Base-by-base conservation (phyloP, 768 basidiomycete genomes). In the Amyloporia xantha region DNA sequence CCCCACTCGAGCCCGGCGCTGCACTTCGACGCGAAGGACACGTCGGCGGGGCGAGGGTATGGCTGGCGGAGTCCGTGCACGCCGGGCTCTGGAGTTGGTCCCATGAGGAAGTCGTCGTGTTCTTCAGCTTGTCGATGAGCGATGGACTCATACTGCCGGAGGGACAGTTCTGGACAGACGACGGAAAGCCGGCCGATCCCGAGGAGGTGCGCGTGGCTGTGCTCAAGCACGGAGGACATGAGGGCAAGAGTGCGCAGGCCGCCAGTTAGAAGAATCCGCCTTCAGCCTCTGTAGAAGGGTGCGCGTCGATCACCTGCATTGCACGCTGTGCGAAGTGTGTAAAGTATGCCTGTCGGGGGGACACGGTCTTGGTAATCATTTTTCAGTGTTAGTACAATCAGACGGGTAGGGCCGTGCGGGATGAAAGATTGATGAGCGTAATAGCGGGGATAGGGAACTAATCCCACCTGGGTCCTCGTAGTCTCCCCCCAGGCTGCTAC, bases 401-500 rank as follows among this genome's bases (percentile, higher is more conserved):
- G n/a, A n/a, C n/a, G n/a, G n/a, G n/a, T n/a, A n/a, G n/a, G n/a
- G n/a, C n/a, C n/a, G n/a, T n/a, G n/a, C n/a, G n/a, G n/a, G n/a
- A n/a, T n/a, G n/a, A 26, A 19, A n/a, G n/a, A n/a, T n/a, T n/a
- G n/a, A n/a, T n/a, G n/a, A n/a, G n/a, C 19, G 33, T 12, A 21
- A 35, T 20, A 26, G 23, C 3, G 15, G 19, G 19, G 2, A 57
- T n/a, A n/a, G n/a, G n/a, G n/a, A n/a, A n/a, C n/a, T n/a, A n/a
- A n/a, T n/a, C 72, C 15, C 56, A 84, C 90, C 78, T 56, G 86
- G 84, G 15, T 73, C 77, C 59, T 91, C 87, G 55, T 94, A 95
- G 60, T 84, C 82, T 0, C 91, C 91, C 1, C 91, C 91, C n/a
- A n/a, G n/a, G n/a, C n/a, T n/a, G 48, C 84, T 89, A 50, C 94